phyloP scores from a whole-genome alignment of 2,329 filamentous ascomycete genomes.

The Mycogone perniciosa region DNA sequence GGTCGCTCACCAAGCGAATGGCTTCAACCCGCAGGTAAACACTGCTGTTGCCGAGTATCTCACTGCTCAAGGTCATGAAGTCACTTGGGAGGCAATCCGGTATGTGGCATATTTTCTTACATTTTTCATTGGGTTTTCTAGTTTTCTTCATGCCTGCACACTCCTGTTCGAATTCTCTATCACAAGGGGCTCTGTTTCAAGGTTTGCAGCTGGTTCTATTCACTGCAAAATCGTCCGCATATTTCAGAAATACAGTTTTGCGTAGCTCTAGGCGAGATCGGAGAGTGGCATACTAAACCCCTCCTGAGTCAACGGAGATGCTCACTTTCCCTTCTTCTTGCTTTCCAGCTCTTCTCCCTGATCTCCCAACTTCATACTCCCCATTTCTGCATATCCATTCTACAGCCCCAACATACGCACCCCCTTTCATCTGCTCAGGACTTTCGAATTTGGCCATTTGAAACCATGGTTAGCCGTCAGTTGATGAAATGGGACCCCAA shows the following conservation, averaged over 20 bases:
- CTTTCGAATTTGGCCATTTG: background rate
- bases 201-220: background rate
- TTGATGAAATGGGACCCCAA: conserved; percentile 35
- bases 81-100: conserved; percentile 42
- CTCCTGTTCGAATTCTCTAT: background rate
- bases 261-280: too few species aligned
- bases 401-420: too few species aligned
- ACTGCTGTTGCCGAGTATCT: conserved; percentile 29
- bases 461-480: conserved; percentile 24
- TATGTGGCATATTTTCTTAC: conserved; percentile 21
- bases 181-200: background rate
- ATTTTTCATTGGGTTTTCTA: conserved; percentile 7
- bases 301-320: too few species aligned
- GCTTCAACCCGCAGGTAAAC: conserved; percentile 24
- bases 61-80: conserved; percentile 24
- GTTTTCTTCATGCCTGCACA: background rate
- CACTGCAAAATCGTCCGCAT: background rate
- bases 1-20: conserved; percentile 20
- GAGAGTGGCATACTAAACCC: too few species aligned
- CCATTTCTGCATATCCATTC: background rate
- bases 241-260: too few species aligned
- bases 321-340: too few species aligned
- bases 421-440: background rate
- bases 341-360: too few species aligned
- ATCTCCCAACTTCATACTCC: too few species aligned